phyloP scores from a whole-genome alignment of 768 basidiomycete genomes.

The Tulasnella sp. region DNA sequence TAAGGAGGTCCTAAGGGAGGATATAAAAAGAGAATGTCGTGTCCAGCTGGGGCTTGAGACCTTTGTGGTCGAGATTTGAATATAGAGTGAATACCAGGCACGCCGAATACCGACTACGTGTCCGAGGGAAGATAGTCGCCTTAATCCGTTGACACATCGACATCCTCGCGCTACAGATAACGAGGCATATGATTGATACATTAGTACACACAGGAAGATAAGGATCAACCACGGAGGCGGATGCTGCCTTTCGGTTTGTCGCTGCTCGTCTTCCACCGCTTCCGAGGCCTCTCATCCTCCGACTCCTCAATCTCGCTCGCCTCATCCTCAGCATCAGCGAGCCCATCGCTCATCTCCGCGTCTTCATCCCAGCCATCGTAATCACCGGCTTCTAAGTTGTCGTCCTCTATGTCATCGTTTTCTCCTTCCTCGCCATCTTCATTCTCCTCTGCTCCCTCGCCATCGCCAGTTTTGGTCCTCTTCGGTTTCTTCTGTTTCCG shows the following conservation, averaged over 20 bases:
- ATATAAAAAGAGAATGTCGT: no score
- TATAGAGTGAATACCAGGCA: no score
- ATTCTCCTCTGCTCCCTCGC: constrained; percentile 26
- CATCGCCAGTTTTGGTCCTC: constrained; percentile 21
- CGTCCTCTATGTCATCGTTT: constrained; percentile 31
- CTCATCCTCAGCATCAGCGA: constrained; percentile 25
- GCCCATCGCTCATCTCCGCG: constrained; percentile 25
- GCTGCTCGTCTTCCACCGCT: constrained; percentile 2
- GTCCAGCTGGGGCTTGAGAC: no score
- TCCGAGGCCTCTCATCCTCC: constrained; percentile 6
- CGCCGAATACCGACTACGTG: no score
- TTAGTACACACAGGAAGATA: not conserved
- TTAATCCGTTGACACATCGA: no score
- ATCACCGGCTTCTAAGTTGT: constrained; percentile 30
- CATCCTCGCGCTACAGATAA: no score
- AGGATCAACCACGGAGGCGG: constrained; percentile 3
- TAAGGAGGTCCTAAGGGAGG: no score
- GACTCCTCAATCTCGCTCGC: constrained; percentile 17
- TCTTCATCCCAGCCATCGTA: constrained; percentile 33
- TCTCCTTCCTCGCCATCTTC: constrained; percentile 28
- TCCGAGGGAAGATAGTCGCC: no score
- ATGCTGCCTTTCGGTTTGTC: not conserved
- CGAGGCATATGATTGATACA: no score
- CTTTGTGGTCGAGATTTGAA: no score
- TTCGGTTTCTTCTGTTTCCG: constrained; percentile 52